Percentiles rank a stretch among this genome's conserved stretches.
phyloP scores from a whole-genome alignment of 768 basidiomycete species.

The button mushroom (Agaricus bisporus) region DNA sequence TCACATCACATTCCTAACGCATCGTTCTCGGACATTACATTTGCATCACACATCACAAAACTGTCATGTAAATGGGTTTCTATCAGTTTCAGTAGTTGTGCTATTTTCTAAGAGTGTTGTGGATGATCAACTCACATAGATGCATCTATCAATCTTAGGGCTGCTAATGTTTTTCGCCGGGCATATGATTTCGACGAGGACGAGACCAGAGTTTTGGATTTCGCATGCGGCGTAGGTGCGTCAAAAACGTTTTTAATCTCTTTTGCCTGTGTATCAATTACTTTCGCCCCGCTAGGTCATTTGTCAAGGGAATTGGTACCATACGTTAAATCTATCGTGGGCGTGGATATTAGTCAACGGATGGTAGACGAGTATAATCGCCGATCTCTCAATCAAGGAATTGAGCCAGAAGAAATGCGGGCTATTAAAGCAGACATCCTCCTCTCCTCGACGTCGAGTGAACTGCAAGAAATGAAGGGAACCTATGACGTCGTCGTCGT shows the following conservation, averaged over 20 bases:
- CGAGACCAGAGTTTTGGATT: constrained; percentile 59
- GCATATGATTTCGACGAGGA: constrained; percentile 48
- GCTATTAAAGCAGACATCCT: constrained; percentile 41
- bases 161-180: constrained; percentile 30
- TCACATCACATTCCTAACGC: no score
- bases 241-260: not conserved
- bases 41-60: not conserved
- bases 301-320: constrained; percentile 57
- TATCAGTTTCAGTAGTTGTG: not conserved
- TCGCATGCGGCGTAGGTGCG: constrained; percentile 67
- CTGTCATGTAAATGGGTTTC: not conserved
- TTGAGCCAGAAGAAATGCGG: constrained; percentile 59
- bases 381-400: constrained; percentile 52
- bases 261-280: no score
- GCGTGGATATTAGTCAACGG: constrained; percentile 69
- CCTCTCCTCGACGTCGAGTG: constrained; percentile 27
- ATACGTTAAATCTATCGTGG: constrained; percentile 57
- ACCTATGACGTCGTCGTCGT: constrained; percentile 72
- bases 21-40: not conserved
- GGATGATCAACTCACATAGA: no score
- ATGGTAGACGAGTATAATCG: constrained; percentile 66
- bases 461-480: constrained; percentile 40
- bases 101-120: no score
- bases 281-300: constrained; percentile 36
- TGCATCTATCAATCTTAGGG: constrained; percentile 14